These are phyloP conservation scores for Thermothielavioides terrestris DNA, from an alignment of 495 filamentous ascomycete species.

Conservation along the genomic window DNA sequence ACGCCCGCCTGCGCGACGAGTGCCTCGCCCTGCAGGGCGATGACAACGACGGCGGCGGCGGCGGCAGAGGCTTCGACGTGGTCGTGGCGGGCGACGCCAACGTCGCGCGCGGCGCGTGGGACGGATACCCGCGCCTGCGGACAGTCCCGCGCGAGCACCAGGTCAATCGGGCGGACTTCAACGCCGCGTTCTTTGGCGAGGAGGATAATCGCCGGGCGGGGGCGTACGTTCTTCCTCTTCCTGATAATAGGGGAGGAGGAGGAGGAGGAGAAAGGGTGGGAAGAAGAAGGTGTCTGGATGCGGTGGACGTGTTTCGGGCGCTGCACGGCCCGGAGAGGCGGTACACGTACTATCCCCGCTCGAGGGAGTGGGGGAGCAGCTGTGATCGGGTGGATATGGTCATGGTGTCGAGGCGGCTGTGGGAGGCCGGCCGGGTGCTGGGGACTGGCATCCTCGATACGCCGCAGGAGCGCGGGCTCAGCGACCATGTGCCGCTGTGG, in stretches of 20 bases:
- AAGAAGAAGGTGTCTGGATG: slow-evolving; percentile 9
- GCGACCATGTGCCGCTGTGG: slow-evolving; percentile 33
- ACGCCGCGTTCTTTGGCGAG: slow-evolving; percentile 36
- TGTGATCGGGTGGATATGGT: slow-evolving; percentile 35
- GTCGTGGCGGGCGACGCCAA: slow-evolving; percentile 45
- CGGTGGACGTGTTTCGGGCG: slow-evolving; percentile 26
- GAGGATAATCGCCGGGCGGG: slow-evolving; percentile 16
- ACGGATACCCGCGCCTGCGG: slow-evolving; percentile 39
- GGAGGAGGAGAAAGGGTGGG: neutral
- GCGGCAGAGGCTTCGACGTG: slow-evolving; percentile 34
- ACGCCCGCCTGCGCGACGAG: slow-evolving; percentile 34
- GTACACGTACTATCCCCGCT: slow-evolving; percentile 28
- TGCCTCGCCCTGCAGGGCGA: slow-evolving; percentile 26
- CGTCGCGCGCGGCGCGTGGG: slow-evolving; percentile 31
- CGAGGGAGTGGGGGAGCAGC: slow-evolving; percentile 26
- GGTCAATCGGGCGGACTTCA: slow-evolving; percentile 41
- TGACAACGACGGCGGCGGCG: too few species aligned
- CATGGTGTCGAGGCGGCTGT: slow-evolving; percentile 19
- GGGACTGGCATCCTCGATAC: slow-evolving; percentile 27
- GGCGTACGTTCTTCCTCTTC: too few species aligned
- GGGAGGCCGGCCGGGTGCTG: slow-evolving; percentile 11
- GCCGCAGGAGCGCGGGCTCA: slow-evolving; percentile 26
- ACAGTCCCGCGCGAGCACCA: slow-evolving; percentile 36
- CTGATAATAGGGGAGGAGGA: neutral
- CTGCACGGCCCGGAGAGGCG: slow-evolving; percentile 18